phyloP scores from a whole-genome alignment of 192 early-diverging fungal species.

The Mortierella claussenii region DNA sequence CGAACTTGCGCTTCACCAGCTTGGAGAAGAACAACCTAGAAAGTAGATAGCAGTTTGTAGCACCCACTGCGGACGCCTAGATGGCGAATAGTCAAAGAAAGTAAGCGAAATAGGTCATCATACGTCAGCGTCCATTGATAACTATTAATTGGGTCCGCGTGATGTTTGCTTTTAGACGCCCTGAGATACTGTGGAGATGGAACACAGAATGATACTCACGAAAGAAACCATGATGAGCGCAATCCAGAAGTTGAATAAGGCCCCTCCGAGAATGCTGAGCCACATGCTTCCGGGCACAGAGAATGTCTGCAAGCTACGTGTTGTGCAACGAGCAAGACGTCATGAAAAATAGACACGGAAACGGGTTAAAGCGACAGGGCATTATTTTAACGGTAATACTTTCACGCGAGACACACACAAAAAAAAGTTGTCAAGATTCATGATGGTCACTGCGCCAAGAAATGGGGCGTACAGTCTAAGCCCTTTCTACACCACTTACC shows the following conservation, averaged over 20 bases:
- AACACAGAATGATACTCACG: conserved; percentile 35
- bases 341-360: no score
- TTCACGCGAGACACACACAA: conserved; percentile 2
- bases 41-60: conserved; percentile 62
- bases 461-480: no score
- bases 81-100: background rate
- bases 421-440: background rate
- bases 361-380: no score
- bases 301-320: conserved; percentile 64
- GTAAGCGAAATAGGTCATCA: background rate
- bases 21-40: conserved; percentile 60
- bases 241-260: conserved; percentile 64
- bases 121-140: background rate
- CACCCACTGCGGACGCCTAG: conserved; percentile 66
- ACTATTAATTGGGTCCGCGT: no score
- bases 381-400: conserved; percentile 32
- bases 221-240: conserved; percentile 59
- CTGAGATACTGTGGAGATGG: no score
- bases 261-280: conserved; percentile 67
- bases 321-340: no score
- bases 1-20: conserved; percentile 61
- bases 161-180: no score
- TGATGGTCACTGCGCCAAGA: no score
- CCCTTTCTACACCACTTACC: no score
- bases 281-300: conserved; percentile 74